Conservation (phyloP, 257 asterid species). For the Coffea eugenioides region DNA sequence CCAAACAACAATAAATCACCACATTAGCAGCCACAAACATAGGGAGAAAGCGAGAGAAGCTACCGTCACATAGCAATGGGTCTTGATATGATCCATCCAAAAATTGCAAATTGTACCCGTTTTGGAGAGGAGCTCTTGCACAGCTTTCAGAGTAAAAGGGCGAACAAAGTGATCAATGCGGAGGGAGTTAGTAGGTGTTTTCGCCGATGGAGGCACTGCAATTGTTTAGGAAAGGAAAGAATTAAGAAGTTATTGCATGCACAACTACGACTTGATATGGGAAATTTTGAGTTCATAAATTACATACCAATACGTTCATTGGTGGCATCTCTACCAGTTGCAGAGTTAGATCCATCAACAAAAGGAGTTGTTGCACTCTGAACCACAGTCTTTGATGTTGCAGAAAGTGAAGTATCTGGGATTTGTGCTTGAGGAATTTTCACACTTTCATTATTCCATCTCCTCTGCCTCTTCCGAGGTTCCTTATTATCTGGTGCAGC, state of each 20-base stretch:
- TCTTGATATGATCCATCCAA: slow-evolving; percentile 49
- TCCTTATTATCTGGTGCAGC: slow-evolving; percentile 25
- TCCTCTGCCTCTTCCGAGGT: slow-evolving; percentile 37
- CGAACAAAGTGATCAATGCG: slow-evolving; percentile 37
- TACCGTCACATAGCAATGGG: slow-evolving; percentile 49
- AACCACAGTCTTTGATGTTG: background rate
- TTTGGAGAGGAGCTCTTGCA: slow-evolving; percentile 36
- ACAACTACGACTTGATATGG: background rate
- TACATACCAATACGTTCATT: slow-evolving; percentile 36
- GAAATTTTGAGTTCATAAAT: background rate
- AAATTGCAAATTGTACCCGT: slow-evolving; percentile 30
- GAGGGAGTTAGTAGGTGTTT: slow-evolving; percentile 37
- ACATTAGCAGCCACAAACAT: no score
- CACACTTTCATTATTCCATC: slow-evolving; percentile 31
- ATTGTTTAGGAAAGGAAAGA: slow-evolving; percentile 2
- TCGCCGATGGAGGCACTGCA: slow-evolving; percentile 35
- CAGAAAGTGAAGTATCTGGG: slow-evolving; percentile 14
- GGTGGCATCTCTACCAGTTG: slow-evolving; percentile 17
- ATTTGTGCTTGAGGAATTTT: slow-evolving; percentile 23
- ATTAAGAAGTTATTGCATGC: background rate
- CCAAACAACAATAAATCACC: background rate
- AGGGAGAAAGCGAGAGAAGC: slow-evolving; percentile 3
- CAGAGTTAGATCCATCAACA: slow-evolving; percentile 8
- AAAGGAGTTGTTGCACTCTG: slow-evolving; percentile 9
- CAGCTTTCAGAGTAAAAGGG: slow-evolving; percentile 43